Evolutionary conservation across 108 stramenopile genomes (phyloP), one percentile per base, ranked within the genome.

Genomic region (Stephanodiscus triporus): DNA sequence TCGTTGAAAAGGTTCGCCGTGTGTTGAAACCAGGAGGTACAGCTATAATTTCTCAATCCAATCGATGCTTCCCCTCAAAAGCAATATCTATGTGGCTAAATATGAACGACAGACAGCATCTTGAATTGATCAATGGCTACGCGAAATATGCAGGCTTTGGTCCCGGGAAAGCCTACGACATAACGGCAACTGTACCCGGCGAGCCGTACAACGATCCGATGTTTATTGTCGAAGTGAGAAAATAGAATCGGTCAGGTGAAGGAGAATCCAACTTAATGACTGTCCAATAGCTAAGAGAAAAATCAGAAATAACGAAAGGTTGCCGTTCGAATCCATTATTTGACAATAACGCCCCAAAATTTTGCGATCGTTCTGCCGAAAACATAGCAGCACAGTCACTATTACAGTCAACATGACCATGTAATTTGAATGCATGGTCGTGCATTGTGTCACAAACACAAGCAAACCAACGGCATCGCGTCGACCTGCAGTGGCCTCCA

Each of bases 11-110:
- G 70, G 70, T 72, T 72, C 67, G 69, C 45, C 88, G 98, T 22
- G 97, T 98, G 40, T 70, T 98, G 37, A 74, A 84, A 50, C 96
- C 96, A 1, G 96, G 95, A 49, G 98, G 98, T 1, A 91, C 90
- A 69, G 91, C 90, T n/a, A 97, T 97, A 59, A 84, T 98, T 54
- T 87, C 85, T 48, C 95, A 96, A 73, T 89, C 87, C 50, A 98
- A 98, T 75, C 88, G 96, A 32, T 96, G 95, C 65, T 98, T 98
- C 72, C 95, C 96, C 13, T 86, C 89, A 48, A 98, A 98, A 80
- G 95, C 96, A 23, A 90, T 97, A 72, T 66, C 88, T 19, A 96
- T 98, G 86, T 98, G 97, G 97, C 76, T 96, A 24, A 68, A 85
- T 51, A 97, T 95, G 85, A 96, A 95, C 70, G 97, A 98, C 80